Evolutionary conservation across 768 basidiomycete genomes (phyloP).

Genomic region (Kwoniella dendrophila): DNA sequence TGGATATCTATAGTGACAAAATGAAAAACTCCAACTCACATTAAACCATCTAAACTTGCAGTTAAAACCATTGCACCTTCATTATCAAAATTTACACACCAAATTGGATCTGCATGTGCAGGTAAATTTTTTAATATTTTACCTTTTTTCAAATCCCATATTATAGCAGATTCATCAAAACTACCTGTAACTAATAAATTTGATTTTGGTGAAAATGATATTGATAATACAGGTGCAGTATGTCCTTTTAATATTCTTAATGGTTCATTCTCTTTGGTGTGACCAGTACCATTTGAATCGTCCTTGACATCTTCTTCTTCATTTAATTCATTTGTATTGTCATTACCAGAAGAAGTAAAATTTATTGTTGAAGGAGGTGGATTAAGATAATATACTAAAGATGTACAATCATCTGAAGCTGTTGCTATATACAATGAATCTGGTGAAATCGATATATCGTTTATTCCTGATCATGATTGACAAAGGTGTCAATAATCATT

Average conservation of each 20-base stretch:
- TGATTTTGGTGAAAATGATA: slow-evolving; percentile 86
- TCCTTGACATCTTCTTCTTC: too few relatives aligned
- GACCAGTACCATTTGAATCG: too few relatives aligned
- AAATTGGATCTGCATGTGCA: slow-evolving; percentile 96
- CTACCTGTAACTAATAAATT: slow-evolving; percentile 91
- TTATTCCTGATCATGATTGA: too few relatives aligned
- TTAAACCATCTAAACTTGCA: slow-evolving; percentile 93
- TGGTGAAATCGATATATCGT: slow-evolving; percentile 84
- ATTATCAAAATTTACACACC: slow-evolving; percentile 87
- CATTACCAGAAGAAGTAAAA: too few relatives aligned
- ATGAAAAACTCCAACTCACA: slow-evolving; percentile 63
- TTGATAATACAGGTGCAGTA: slow-evolving; percentile 90
- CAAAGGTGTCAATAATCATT: too few relatives aligned
- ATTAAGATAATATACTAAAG: slow-evolving; percentile 51
- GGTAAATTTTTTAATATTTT: slow-evolving; percentile 83
- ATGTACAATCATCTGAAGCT: slow-evolving; percentile 89
- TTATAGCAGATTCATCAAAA: slow-evolving; percentile 90
- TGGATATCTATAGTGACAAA: background rate
- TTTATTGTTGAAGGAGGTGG: slow-evolving; percentile 27
- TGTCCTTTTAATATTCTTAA: slow-evolving; percentile 77
- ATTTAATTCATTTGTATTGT: too few relatives aligned
- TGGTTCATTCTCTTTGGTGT: too few relatives aligned
- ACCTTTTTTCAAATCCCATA: slow-evolving; percentile 95
- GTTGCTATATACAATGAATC: slow-evolving; percentile 83
- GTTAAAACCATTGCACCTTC: slow-evolving; percentile 94